Conservation (phyloP, 2,329 filamentous ascomycete genomes). For the Apiospora kogelbergensis region DNA sequence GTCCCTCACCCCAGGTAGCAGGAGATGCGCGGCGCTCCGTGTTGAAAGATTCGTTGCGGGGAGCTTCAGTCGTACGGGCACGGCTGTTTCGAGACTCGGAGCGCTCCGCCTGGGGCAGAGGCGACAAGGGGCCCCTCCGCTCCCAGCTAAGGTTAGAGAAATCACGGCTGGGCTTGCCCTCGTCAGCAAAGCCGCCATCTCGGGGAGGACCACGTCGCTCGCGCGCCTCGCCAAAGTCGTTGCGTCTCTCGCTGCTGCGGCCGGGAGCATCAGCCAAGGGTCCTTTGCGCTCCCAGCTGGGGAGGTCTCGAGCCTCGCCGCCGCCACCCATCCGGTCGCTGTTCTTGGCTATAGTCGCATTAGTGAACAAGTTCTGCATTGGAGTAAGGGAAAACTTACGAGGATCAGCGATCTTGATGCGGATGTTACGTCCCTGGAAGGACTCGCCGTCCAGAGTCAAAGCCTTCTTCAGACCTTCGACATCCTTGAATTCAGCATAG, state of each 20-base stretch:
- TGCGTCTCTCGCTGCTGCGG: constrained; percentile 44
- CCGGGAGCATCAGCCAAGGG: constrained; percentile 70
- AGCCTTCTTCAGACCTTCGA: constrained; percentile 90
- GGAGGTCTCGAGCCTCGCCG: constrained; percentile 75
- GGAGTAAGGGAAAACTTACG: constrained; percentile 64
- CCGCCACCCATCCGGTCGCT: constrained; percentile 61
- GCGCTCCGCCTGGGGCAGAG: constrained; percentile 56
- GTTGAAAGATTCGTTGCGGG: constrained; percentile 57
- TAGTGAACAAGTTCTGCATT: constrained; percentile 26
- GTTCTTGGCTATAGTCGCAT: constrained; percentile 71
- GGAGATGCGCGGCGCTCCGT: constrained; percentile 68
- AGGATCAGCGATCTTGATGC: constrained; percentile 94
- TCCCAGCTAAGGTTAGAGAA: constrained; percentile 81
- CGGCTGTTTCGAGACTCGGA: constrained; percentile 52
- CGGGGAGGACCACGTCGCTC: constrained; percentile 68
- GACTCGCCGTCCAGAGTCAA: constrained; percentile 77
- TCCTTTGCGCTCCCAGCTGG: constrained; percentile 91
- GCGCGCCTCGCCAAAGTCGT: constrained; percentile 25
- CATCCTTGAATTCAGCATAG: constrained; percentile 87
- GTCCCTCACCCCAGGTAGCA: constrained; percentile 73
- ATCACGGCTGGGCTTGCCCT: constrained; percentile 76
- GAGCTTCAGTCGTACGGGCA: constrained; percentile 55
- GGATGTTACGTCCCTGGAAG: constrained; percentile 86
- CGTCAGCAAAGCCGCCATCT: constrained; percentile 52
- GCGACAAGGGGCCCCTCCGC: constrained; percentile 86